Percentiles rank a stretch among this genome's conserved stretches.
phyloP scores from a whole-genome alignment of 768 basidiomycete genomes.

The Sarcomyxa edulis region DNA sequence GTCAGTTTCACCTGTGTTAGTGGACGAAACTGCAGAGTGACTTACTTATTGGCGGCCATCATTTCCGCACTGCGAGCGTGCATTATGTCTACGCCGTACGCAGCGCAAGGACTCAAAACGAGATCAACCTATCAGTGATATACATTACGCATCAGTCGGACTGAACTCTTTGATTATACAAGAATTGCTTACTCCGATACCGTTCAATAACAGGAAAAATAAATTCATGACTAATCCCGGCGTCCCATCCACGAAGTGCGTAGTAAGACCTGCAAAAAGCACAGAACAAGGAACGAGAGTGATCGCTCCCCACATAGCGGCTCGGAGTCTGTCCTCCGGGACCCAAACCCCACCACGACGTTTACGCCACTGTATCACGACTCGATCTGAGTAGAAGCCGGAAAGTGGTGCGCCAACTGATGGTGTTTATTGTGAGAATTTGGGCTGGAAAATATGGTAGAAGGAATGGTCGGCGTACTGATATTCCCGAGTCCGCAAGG shows the following conservation, averaged over 20 bases:
- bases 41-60: constrained; percentile 56
- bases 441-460: background rate
- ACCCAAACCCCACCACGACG: constrained; percentile 53
- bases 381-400: constrained; percentile 52
- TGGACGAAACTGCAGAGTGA: no score
- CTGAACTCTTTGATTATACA: background rate
- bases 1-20: no score
- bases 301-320: constrained; percentile 37
- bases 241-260: constrained; percentile 41
- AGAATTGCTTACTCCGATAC: constrained; percentile 48
- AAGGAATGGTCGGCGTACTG: constrained; percentile 27
- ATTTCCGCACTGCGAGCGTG: constrained; percentile 58
- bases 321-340: constrained; percentile 65
- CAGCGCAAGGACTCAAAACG: constrained; percentile 46
- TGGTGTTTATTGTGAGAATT: no score
- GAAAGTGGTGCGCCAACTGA: constrained; percentile 57
- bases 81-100: constrained; percentile 59
- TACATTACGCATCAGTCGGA: background rate
- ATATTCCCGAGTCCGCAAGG: constrained; percentile 58
- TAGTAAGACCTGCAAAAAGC: constrained; percentile 41
- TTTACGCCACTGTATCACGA: constrained; percentile 42
- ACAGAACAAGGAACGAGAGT: constrained; percentile 52
- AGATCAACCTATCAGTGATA: constrained; percentile 44
- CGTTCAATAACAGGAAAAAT: constrained; percentile 55
- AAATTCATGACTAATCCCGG: constrained; percentile 47